Conservation (phyloP, 148 eudicot species). For the Rhododendron griersonianum region DNA sequence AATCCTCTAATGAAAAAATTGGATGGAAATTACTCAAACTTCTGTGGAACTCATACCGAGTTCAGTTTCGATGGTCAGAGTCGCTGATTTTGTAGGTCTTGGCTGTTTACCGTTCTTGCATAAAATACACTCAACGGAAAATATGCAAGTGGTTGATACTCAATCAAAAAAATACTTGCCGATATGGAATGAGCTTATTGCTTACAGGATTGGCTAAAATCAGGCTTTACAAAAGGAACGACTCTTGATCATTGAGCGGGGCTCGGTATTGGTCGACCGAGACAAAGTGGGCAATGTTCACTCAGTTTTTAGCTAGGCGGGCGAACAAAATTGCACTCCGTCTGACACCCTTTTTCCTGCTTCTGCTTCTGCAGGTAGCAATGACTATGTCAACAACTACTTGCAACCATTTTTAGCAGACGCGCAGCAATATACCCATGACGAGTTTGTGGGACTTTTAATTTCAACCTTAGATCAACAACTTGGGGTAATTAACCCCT, state of each 20-base stretch:
- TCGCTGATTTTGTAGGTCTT: too few species aligned
- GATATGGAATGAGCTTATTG: not conserved
- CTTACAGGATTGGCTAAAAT: not conserved
- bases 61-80: too few species aligned
- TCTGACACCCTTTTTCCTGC: not conserved
- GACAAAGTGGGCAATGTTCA: not conserved
- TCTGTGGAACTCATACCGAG: too few species aligned
- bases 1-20: not conserved
- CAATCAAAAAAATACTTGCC: too few species aligned
- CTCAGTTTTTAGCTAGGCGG: not conserved
- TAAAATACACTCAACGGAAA: too few species aligned
- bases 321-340: not conserved
- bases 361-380: slow-evolving; percentile 54
- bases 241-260: not conserved
- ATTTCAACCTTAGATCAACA: slow-evolving; percentile 57
- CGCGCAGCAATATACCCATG: slow-evolving; percentile 67
- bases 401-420: slow-evolving; percentile 80
- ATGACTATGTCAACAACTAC: slow-evolving; percentile 87
- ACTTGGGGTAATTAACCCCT: slow-evolving; percentile 37
- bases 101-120: too few species aligned
- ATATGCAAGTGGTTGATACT: too few species aligned
- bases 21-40: too few species aligned
- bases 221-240: too few species aligned
- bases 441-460: slow-evolving; percentile 59
- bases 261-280: not conserved